These are phyloP conservation scores for Nicotiana undulata DNA, from an alignment of 257 asterid genomes.

Conservation along the genomic window DNA sequence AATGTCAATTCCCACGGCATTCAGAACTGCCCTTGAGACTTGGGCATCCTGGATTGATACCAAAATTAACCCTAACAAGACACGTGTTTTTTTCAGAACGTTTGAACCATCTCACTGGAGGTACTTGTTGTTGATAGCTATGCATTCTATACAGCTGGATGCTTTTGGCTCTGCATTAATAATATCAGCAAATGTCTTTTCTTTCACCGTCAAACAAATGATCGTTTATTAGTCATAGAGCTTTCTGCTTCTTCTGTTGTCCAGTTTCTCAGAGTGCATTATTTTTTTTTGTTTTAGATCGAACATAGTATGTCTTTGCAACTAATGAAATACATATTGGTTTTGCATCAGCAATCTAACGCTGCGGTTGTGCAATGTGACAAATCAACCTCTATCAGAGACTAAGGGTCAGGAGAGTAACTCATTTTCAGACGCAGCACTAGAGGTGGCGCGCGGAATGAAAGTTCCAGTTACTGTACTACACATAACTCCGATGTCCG, in stretches of 20 bases:
- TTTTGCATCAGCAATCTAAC: constrained; percentile 42
- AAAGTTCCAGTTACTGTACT: constrained; percentile 49
- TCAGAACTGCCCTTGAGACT: constrained; percentile 46
- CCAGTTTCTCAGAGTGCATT: neutral
- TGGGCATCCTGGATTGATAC: constrained; percentile 75
- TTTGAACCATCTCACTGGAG: constrained; percentile 89
- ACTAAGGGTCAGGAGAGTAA: constrained; percentile 38
- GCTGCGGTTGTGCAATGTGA: constrained; percentile 44
- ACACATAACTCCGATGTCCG: constrained; percentile 63
- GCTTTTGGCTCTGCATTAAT: neutral
- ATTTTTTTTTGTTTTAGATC: neutral
- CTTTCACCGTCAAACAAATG: neutral
- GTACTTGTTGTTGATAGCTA: constrained; percentile 23
- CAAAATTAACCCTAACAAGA: constrained; percentile 39
- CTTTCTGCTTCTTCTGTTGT: neutral
- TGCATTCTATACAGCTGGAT: neutral
- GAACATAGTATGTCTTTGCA: neutral
- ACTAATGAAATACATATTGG: neutral
- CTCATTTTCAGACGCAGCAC: constrained; percentile 46
- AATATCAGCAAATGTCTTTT: neutral
- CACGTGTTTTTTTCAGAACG: constrained; percentile 64
- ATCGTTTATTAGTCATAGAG: neutral
- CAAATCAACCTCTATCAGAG: constrained; percentile 49
- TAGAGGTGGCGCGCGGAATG: constrained; percentile 49
- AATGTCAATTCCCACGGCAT: constrained; percentile 54